A percentile compares a stretch with the other conserved stretches of the same genome.
These are phyloP conservation scores for Aspergillus bombycis DNA, from an alignment of 2,329 filamentous ascomycete genomes.

Conservation along the genomic window DNA sequence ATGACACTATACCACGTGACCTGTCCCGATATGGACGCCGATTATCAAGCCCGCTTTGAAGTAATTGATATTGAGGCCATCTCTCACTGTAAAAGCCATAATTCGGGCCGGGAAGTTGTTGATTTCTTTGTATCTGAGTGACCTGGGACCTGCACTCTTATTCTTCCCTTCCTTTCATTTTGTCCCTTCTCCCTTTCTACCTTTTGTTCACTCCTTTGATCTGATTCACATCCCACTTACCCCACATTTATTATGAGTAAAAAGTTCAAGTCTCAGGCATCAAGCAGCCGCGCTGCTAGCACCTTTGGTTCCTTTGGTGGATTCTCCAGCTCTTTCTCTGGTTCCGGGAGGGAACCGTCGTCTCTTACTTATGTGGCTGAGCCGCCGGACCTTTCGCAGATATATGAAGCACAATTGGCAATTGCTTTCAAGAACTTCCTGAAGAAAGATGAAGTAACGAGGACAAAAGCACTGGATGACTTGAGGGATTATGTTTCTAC, in stretches of 20 bases:
- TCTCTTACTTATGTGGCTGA: conserved; percentile 84
- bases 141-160: not conserved
- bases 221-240: conserved; percentile 28
- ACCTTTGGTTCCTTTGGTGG: conserved; percentile 52
- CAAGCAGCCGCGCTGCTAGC: conserved; percentile 62
- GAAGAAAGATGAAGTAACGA: conserved; percentile 93
- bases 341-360: conserved; percentile 55
- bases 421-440: conserved; percentile 90
- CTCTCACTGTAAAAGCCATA: conserved; percentile 5
- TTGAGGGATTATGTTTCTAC: conserved; percentile 67
- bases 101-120: not conserved
- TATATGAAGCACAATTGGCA: conserved; percentile 79
- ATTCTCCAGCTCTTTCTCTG: conserved; percentile 39
- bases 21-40: conserved; percentile 33
- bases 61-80: not conserved
- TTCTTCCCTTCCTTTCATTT: not conserved
- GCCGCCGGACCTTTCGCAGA: conserved; percentile 74
- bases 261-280: conserved; percentile 66
- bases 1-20: not conserved
- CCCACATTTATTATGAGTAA: conserved; percentile 58
- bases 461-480: conserved; percentile 87
- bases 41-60: conserved; percentile 14
- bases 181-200: not conserved
- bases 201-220: conserved; percentile 7
- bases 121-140: conserved; percentile 3